Conservation (phyloP, 352 stramenopile genomes). For the Phytophthora podocarpi region DNA sequence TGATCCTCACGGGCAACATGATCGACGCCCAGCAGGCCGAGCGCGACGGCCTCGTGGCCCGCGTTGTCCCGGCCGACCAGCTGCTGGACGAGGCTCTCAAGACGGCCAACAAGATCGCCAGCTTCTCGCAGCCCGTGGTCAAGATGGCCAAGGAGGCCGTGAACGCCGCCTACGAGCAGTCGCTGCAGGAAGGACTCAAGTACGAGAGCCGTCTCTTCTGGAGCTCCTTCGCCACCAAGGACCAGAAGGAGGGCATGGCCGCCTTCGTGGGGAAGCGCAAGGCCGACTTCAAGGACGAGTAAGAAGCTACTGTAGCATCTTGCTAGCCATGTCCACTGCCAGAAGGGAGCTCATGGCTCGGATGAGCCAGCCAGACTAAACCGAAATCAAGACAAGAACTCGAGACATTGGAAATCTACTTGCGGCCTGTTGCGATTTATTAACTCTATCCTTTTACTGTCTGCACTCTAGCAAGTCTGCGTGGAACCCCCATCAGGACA, state of each 20-base stretch:
- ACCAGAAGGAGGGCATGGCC: conserved; percentile 96
- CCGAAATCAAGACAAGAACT: neutral
- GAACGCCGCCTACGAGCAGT: conserved; percentile 93
- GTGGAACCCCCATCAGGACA: conserved; percentile 7
- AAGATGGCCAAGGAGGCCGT: conserved; percentile 98
- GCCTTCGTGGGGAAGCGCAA: conserved; percentile 98
- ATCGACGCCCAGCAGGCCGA: conserved; percentile 96
- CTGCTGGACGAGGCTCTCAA: conserved; percentile 96
- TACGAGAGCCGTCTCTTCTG: conserved; percentile 99
- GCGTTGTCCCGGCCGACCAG: conserved; percentile 91
- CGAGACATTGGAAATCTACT: neutral
- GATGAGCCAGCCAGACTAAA: neutral
- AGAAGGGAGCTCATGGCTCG: neutral
- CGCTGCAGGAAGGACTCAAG: conserved; percentile 94
- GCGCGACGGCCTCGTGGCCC: conserved; percentile 92
- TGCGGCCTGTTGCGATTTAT: neutral
- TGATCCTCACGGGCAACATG: conserved; percentile 98
- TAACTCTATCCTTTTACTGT: neutral
- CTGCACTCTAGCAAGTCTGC: too few relatives aligned
- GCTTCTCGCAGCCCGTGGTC: conserved; percentile 95
- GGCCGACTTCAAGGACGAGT: conserved; percentile 95
- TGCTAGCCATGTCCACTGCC: neutral
- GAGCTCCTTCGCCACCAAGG: conserved; percentile 96
- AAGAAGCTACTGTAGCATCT: conserved; percentile 36
- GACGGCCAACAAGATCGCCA: conserved; percentile 96